Conservation (phyloP, 2,329 filamentous ascomycete species). For the Ustulina deusta region DNA sequence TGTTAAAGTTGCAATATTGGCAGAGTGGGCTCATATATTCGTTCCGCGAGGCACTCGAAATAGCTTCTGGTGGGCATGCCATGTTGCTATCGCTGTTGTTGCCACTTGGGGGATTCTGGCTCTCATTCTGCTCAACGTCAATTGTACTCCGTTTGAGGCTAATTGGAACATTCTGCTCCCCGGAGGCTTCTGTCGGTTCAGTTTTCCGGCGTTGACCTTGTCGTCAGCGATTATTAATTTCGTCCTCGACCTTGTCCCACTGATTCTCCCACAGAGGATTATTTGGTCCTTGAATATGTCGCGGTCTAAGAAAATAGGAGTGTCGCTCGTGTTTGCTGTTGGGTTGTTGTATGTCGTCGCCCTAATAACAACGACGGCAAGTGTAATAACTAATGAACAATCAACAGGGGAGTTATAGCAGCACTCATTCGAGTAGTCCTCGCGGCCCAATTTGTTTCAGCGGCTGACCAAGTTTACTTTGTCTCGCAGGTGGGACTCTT, state of each 20-base stretch:
- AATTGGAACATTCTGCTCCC: background rate
- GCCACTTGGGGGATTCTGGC: background rate
- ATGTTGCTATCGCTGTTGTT: background rate
- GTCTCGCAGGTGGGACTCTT: constrained; percentile 1
- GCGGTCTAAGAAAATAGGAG: background rate
- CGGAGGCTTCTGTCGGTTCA: background rate
- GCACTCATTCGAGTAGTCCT: background rate
- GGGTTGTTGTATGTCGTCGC: background rate
- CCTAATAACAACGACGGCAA: background rate
- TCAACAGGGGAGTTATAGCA: background rate
- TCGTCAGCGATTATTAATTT: background rate
- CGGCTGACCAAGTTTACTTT: background rate
- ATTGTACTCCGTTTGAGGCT: background rate
- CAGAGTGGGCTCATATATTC: constrained; percentile 1
- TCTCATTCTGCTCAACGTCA: background rate
- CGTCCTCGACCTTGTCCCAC: background rate
- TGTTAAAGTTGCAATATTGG: background rate
- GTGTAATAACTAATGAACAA: background rate
- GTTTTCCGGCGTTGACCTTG: background rate
- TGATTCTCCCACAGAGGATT: background rate
- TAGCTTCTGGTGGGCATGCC: background rate
- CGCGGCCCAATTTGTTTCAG: background rate
- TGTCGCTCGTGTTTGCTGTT: background rate
- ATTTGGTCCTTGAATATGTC: constrained; percentile 2
- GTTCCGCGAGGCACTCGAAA: background rate